These are phyloP conservation scores for Phytophthora pluvialis DNA, from an alignment of 352 stramenopile genomes.

Conservation along the genomic window DNA sequence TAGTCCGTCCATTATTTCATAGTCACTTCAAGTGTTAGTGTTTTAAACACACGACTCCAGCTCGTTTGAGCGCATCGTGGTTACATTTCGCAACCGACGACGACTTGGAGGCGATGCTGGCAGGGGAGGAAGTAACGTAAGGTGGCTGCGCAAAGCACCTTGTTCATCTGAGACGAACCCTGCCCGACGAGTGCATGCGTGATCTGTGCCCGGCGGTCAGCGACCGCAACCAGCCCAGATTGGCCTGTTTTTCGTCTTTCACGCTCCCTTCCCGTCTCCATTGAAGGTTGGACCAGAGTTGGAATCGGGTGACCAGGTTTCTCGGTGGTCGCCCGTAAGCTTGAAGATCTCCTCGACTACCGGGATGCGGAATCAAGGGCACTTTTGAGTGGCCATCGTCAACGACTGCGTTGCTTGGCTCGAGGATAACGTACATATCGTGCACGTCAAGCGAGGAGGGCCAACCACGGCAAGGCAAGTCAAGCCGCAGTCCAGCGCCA, in stretches of 20 bases:
- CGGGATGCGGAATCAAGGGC: background rate
- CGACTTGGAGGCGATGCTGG: slow-evolving; percentile 24
- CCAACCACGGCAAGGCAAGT: background rate
- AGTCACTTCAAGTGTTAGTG: slow-evolving; percentile 3
- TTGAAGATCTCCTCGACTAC: slow-evolving; percentile 4
- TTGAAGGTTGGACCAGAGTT: background rate
- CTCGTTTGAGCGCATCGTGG: slow-evolving; percentile 6
- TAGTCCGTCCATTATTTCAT: slow-evolving; percentile 1
- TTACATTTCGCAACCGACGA: slow-evolving; percentile 16
- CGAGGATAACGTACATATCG: background rate
- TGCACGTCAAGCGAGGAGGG: background rate
- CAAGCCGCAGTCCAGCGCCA: slow-evolving; percentile 1
- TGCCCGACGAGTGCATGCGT: background rate
- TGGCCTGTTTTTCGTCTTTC: slow-evolving; percentile 3
- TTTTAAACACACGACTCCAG: background rate
- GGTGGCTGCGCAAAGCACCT: slow-evolving; percentile 17
- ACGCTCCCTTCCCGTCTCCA: background rate
- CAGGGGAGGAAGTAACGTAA: slow-evolving; percentile 10
- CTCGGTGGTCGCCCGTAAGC: slow-evolving; percentile 10
- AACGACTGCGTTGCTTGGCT: background rate
- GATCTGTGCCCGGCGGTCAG: slow-evolving; percentile 17
- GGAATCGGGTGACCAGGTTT: background rate
- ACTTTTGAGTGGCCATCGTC: background rate
- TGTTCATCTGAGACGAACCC: slow-evolving; percentile 23
- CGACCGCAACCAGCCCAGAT: slow-evolving; percentile 2